phyloP scores from a whole-genome alignment of 1,139 yeast species.

The Nadsonia starkeyi-henricii region DNA sequence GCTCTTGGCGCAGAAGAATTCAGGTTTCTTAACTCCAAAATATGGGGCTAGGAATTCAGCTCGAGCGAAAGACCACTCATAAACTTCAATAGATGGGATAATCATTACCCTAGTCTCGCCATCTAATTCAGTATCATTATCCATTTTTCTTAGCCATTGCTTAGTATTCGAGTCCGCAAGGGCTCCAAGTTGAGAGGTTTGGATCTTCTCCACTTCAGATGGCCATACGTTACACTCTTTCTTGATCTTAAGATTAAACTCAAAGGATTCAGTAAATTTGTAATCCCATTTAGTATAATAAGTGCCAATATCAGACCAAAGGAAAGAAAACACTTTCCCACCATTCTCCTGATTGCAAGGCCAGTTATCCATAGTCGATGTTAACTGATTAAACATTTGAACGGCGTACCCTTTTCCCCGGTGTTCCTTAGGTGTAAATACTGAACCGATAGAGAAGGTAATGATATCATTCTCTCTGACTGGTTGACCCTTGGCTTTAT shows the following conservation, averaged over 20 bases:
- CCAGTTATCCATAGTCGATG: slow-evolving; percentile 20
- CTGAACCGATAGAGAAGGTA: slow-evolving; percentile 51
- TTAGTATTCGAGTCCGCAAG: neutral
- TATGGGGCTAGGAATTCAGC: slow-evolving; percentile 25
- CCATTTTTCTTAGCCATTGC: slow-evolving; percentile 13
- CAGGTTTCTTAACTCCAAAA: slow-evolving; percentile 10
- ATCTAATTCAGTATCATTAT: slow-evolving; percentile 19
- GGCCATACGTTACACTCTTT: neutral
- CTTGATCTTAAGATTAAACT: neutral
- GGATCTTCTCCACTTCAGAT: neutral
- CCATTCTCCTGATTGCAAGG: slow-evolving; percentile 15
- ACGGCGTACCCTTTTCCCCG: slow-evolving; percentile 57
- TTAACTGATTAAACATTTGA: neutral
- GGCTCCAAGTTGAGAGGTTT: neutral
- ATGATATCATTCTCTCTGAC: slow-evolving; percentile 19
- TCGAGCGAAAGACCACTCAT: slow-evolving; percentile 31
- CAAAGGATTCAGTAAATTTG: neutral
- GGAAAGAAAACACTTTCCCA: slow-evolving; percentile 32
- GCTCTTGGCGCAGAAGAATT: slow-evolving; percentile 23
- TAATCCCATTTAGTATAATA: slow-evolving; percentile 50
- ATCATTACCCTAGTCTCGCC: slow-evolving; percentile 22
- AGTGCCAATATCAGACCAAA: slow-evolving; percentile 64
- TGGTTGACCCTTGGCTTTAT: slow-evolving; percentile 15
- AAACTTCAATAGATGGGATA: slow-evolving; percentile 26
- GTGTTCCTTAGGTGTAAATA: slow-evolving; percentile 41